Evolutionary conservation across 495 filamentous ascomycete genomes (phyloP), one percentile per base, ranked within the genome.

Genomic region (Margaritispora aquatica): DNA sequence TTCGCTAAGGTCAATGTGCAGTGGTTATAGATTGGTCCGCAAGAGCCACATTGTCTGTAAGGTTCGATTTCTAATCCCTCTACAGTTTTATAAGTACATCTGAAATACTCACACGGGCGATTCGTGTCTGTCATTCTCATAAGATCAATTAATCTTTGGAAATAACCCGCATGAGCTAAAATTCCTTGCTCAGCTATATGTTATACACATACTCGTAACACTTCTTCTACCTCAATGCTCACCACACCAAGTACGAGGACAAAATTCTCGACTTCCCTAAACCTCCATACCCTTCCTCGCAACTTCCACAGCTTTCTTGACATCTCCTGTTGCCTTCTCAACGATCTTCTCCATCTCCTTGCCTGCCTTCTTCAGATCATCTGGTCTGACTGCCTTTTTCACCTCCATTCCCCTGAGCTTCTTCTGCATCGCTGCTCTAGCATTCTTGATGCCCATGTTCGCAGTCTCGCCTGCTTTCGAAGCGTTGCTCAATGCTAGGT

Each of bases 341-440:
- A 88, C 83, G 57, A 88, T 63, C 73, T 89, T 90, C 65, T 91
- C 86, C 80, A 92, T 80, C 74, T 82, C 78, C 51, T 82, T 79
- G 46, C 83, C 78, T 7, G 86, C 82, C 67, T 83, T 86, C 62
- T 81, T 75, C 67, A 84, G 72, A 69, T 90, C 83, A 69, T 94
- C 90, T 20, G 82, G 80, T 55, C 81, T 62, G 15, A 78, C 83
- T 21, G 74, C 61, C 62, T 88, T 79, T 55, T 74, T 70, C 51
- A 80, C 71, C 62, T 84, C 76, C 71, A 82, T 76, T 47, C 74
- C 77, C 73, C 88, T 82, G 36, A 87, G 73, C 59, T 78, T 82
- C 69, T 90, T 88, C 63, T 85, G 76, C 70, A 88, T 80, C 29
- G 70, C 70, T 8, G 71, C 76, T 49, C 85, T 75, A 63, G 75